Base-by-base conservation (phyloP, 495 filamentous ascomycete species). In the Penicillium turbatum region DNA sequence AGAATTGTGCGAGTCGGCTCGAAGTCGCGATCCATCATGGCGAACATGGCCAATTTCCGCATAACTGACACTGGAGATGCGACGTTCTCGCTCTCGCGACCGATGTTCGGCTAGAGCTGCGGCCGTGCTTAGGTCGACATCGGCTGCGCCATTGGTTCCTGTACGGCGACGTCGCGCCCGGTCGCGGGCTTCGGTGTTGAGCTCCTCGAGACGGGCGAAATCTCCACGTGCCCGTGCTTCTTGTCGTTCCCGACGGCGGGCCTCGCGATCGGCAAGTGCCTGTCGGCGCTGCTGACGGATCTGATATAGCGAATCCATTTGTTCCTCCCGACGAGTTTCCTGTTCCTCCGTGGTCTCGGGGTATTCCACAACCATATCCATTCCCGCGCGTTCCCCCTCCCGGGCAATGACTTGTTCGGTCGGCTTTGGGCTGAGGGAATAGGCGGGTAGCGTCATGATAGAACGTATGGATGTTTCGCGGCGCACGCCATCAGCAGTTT, bases 261-360 rank as follows among this genome's bases (percentile, higher is more conserved):
- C 81, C 50, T 96, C 89, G 6, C 91, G 83, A 45, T 90, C 90
- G 6, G 82, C 82, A 30, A 82, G 76, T 66, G 96, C 88, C 36
- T 79, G 76, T 31, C 92, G 83, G 39, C 93, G 82, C 15, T 89
- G 83, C 3, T 87, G 67, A 21, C 93, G 88, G 40, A 97, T 88
- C 63, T 95, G 89, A 70, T 95, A 98, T 21, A 97, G 67, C 7
- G 88, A 79, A 40, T 92, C 87, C 93, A 97, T 97, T 62, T 97
- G 87, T 30, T 88, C 83, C 51, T 97, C 92, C n/a, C 93, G 79
- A 32, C 90, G 75, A 2, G 66, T 69, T 62, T 98, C 93, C 60
- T 93, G 83, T 42, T 92, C 86, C 19, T 86, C 82, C 3, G 66
- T 68, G 0, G 82, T 85, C 57, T 92, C 88, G 1, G 88, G 86